A percentile compares a stretch with the other conserved stretches of the same genome.
Evolutionary conservation across 257 asterid genomes (phyloP).

Genomic region (Schizonepeta tenuifolia): DNA sequence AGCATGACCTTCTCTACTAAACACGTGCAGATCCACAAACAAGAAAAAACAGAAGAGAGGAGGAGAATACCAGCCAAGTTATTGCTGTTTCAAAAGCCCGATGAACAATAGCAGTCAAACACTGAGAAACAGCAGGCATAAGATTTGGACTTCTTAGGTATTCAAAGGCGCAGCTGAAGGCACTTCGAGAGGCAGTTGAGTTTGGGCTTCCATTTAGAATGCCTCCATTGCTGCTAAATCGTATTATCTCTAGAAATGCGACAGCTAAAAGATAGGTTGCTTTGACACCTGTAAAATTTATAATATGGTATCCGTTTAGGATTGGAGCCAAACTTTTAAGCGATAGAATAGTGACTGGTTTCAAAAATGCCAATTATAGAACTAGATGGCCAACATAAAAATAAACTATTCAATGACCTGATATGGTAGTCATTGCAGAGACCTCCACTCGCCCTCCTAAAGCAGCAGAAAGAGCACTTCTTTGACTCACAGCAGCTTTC

Average conservation of each 20-base stretch:
- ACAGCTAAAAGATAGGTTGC: conserved; percentile 99
- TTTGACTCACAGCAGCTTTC: conserved; percentile 92
- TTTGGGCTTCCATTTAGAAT: conserved; percentile 77
- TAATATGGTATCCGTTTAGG: conserved; percentile 32
- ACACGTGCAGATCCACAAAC: conserved; percentile 18
- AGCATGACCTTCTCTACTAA: background rate
- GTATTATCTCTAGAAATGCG: conserved; percentile 88
- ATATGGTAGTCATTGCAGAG: conserved; percentile 85
- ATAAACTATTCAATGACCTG: conserved; percentile 54
- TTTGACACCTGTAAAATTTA: conserved; percentile 82
- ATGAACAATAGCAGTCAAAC: conserved; percentile 94
- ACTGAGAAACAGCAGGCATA: conserved; percentile 89
- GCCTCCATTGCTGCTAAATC: conserved; percentile 99
- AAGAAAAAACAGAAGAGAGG: conserved; percentile 19
- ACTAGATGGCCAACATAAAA: conserved; percentile 21
- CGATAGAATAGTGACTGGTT: conserved; percentile 12
- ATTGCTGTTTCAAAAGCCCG: conserved; percentile 89
- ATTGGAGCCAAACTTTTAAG: conserved; percentile 30
- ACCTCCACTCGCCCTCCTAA: conserved; percentile 95
- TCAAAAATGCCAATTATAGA: conserved; percentile 29
- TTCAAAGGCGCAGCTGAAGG: conserved; percentile 96
- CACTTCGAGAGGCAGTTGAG: conserved; percentile 81
- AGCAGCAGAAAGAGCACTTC: conserved; percentile 96
- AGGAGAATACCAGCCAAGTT: conserved; percentile 80
- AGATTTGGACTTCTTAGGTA: conserved; percentile 95